phyloP scores from a whole-genome alignment of 306 rosid genomes.

The Senna tora region DNA sequence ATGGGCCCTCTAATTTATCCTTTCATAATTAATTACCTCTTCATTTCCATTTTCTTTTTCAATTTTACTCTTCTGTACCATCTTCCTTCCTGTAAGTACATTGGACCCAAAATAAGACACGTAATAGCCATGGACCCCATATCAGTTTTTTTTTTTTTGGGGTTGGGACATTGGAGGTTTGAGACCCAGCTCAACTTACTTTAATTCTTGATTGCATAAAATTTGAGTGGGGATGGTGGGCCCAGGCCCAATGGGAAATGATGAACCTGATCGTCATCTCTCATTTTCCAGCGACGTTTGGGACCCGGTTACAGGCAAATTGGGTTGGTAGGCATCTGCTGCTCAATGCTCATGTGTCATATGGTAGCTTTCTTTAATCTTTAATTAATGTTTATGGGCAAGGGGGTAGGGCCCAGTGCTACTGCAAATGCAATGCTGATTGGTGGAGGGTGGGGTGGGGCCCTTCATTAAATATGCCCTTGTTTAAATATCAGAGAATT shows the following conservation, averaged over 20 bases:
- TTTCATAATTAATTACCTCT: too few species aligned
- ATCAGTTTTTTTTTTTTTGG: too few species aligned
- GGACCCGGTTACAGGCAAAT: slow-evolving; percentile 20
- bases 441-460: slow-evolving; percentile 31
- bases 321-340: not conserved
- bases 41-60: too few species aligned
- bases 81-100: too few species aligned
- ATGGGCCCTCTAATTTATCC: not conserved
- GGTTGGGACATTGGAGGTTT: too few species aligned
- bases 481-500: slow-evolving; percentile 31
- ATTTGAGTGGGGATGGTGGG: slow-evolving; percentile 6
- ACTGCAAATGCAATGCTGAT: not conserved
- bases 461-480: not conserved
- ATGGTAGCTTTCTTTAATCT: too few species aligned
- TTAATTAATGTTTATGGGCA: too few species aligned
- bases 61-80: too few species aligned
- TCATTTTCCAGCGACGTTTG: not conserved
- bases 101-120: too few species aligned
- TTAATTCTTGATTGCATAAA: not conserved
- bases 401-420: slow-evolving; percentile 29
- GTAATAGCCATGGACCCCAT: too few species aligned
- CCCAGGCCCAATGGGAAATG: slow-evolving; percentile 31
- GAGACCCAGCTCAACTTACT: not conserved
- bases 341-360: too few species aligned
- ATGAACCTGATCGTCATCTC: not conserved